These are phyloP conservation scores for Boeremia exigua DNA, from an alignment of 2,329 filamentous ascomycete species.

Conservation along the genomic window DNA sequence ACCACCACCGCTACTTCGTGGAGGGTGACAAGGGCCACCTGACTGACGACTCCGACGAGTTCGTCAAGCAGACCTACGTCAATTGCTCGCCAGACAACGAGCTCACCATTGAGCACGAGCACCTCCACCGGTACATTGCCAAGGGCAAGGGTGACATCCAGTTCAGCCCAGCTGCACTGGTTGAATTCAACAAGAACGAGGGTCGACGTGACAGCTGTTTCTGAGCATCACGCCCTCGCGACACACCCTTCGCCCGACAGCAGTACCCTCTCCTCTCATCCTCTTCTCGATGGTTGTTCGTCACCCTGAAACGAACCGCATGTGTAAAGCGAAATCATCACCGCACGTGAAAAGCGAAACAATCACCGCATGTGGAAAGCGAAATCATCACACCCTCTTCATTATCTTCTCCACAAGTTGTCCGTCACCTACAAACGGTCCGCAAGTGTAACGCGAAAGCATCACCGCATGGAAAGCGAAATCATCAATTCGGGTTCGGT, in stretches of 20 bases:
- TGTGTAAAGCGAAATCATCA: neutral
- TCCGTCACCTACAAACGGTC: conserved; percentile 1
- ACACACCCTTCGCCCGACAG: neutral
- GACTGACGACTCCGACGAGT: conserved; percentile 17
- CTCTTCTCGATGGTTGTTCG: conserved; percentile 1
- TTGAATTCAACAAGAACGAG: conserved; percentile 19
- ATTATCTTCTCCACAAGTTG: neutral
- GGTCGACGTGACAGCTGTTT: neutral
- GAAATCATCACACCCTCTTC: no score
- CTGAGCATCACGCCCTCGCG: neutral
- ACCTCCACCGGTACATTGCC: conserved; percentile 17
- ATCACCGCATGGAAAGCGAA: neutral
- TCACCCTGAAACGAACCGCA: neutral
- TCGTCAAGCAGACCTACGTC: conserved; percentile 27
- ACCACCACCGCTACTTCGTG: conserved; percentile 17
- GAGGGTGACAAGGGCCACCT: conserved; percentile 14
- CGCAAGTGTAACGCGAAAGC: neutral
- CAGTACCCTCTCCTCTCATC: neutral
- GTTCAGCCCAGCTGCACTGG: conserved; percentile 11
- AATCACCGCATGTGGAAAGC: neutral
- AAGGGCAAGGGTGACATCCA: conserved; percentile 5
- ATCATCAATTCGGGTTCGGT: neutral
- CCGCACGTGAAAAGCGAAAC: neutral
- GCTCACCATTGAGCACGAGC: conserved; percentile 24
- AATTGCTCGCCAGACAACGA: conserved; percentile 19